Evolutionary conservation across 2,329 filamentous ascomycete species (phyloP).

Genomic region (Eurotiales sp.): DNA sequence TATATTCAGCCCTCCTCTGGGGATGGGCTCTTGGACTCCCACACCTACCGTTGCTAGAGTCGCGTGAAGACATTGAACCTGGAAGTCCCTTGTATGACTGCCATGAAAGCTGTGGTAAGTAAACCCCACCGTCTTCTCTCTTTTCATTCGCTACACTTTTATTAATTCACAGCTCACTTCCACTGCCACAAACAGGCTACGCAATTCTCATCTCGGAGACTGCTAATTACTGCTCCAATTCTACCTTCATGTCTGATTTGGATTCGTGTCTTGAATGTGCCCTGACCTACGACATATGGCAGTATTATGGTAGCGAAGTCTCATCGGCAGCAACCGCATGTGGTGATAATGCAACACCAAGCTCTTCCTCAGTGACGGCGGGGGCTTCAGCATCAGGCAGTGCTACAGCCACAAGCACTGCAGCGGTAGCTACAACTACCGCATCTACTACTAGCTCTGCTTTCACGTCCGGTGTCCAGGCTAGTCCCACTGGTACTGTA

Average conservation of each 20-base stretch:
- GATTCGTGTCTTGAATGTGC: slow-evolving; percentile 41
- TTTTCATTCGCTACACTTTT: background rate
- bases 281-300: slow-evolving; percentile 43
- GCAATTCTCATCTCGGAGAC: slow-evolving; percentile 23
- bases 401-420: background rate
- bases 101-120: slow-evolving; percentile 32
- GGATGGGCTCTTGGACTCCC: background rate
- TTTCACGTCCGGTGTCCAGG: background rate
- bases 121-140: background rate
- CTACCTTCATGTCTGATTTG: slow-evolving; percentile 27
- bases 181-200: slow-evolving; percentile 23
- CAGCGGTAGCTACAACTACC: background rate
- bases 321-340: slow-evolving; percentile 31
- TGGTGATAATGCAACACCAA: slow-evolving; percentile 23
- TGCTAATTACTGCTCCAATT: slow-evolving; percentile 24
- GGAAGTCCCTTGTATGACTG: slow-evolving; percentile 33
- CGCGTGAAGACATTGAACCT: slow-evolving; percentile 12
- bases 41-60: background rate
- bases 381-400: background rate
- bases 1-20: background rate
- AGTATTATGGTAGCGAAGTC: slow-evolving; percentile 41
- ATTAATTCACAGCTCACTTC: too few relatives aligned
- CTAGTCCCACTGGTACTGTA: background rate
- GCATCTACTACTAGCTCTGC: background rate
- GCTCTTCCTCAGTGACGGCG: slow-evolving; percentile 5